Conservation (phyloP, 805 yeast genomes). For the Sporopachydermia lactativora region DNA sequence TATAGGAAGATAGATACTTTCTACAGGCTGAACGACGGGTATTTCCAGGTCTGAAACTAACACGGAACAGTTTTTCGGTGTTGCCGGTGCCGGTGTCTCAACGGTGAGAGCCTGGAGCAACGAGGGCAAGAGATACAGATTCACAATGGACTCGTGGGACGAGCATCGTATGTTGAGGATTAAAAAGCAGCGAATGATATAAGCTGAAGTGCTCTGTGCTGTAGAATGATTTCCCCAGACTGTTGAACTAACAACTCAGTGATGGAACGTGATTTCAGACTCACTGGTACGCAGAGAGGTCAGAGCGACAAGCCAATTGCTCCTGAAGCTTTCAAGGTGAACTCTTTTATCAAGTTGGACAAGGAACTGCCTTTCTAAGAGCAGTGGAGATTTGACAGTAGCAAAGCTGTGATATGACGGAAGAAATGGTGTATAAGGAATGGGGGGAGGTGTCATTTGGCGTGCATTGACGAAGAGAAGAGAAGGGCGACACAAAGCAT, state of each 20-base stretch:
- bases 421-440: no score
- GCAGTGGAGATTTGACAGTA: no score
- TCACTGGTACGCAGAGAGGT: conserved; percentile 63
- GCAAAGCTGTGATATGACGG: neutral
- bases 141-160: conserved; percentile 40
- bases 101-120: conserved; percentile 29
- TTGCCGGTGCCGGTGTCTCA: conserved; percentile 39
- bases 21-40: no score
- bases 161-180: conserved; percentile 21
- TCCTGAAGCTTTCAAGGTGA: conserved; percentile 67
- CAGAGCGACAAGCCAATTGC: conserved; percentile 55
- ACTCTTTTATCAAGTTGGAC: conserved; percentile 27
- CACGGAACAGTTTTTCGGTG: conserved; percentile 26
- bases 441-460: no score
- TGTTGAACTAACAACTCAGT: conserved; percentile 11
- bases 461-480: no score
- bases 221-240: no score
- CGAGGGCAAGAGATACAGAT: conserved; percentile 39
- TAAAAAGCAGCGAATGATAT: no score
- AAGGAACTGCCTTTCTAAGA: conserved; percentile 6
- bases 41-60: neutral
- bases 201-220: neutral
- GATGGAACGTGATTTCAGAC: conserved; percentile 63
- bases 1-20: no score
- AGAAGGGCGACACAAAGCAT: no score